phyloP scores from a whole-genome alignment of 2,329 filamentous ascomycete genomes.

The Ilyonectria robusta region DNA sequence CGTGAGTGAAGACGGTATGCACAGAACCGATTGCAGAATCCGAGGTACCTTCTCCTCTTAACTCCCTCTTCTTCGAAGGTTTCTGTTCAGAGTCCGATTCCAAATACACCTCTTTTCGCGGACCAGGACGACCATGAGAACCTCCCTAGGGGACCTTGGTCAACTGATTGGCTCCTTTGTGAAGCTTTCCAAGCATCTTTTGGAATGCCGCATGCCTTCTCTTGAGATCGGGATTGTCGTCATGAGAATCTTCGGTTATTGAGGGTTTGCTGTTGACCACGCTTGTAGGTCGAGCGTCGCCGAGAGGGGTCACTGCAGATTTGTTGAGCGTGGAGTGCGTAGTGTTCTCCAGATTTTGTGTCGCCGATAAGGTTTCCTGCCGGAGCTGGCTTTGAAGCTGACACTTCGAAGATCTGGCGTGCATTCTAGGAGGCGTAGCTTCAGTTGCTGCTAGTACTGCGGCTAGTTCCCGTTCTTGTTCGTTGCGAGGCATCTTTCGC shows the following conservation, averaged over 20 bases:
- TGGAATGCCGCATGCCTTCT: conserved; percentile 46
- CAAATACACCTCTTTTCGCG: conserved; percentile 17
- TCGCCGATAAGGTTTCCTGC: not conserved
- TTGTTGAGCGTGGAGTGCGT: no score
- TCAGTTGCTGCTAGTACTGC: conserved; percentile 26
- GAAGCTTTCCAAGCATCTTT: conserved; percentile 48
- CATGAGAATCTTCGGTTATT: not conserved
- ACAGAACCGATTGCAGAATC: conserved; percentile 28
- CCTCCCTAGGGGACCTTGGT: conserved; percentile 11
- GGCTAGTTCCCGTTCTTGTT: conserved; percentile 29
- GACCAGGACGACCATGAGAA: not conserved
- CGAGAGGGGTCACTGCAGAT: not conserved
- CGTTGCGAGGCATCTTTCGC: conserved; percentile 1
- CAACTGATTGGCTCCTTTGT: conserved; percentile 19
- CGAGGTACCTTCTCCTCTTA: conserved; percentile 6
- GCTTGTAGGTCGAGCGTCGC: not conserved
- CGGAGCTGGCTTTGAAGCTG: not conserved
- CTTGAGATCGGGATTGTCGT: conserved; percentile 20
- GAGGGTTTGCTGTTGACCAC: not conserved
- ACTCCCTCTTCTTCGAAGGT: not conserved
- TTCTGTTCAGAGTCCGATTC: conserved; percentile 2
- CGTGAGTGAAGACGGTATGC: not conserved
- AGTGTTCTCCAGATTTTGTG: not conserved
- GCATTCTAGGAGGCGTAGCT: conserved; percentile 16
- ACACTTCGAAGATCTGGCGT: not conserved